Evolutionary conservation across 2,329 filamentous ascomycete species (phyloP), one percentile per base, ranked within the genome.

Genomic region (Aspergillus terreus): DNA sequence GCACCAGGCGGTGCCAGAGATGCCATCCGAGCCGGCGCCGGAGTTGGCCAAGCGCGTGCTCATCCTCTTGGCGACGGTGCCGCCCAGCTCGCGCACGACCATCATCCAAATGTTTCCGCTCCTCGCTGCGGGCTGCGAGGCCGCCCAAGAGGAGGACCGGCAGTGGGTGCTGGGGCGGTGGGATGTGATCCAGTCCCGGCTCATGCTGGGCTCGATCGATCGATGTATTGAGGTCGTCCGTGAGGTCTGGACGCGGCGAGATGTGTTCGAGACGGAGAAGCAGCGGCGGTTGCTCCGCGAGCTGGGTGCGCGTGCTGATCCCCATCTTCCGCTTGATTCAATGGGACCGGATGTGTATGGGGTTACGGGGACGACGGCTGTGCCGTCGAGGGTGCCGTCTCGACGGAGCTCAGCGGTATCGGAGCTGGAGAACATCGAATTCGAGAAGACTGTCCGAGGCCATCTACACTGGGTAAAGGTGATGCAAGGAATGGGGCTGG

Each of bases 401-500:
- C 59, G 66, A 45, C 55, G 64, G 17, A 58, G 58, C 14, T 71
- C 69, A 15, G 55, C 66, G 41, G 54, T 70, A 58, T 63, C 67
- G 0, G 57, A 65, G 43, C 44, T 70, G 47, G 69, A 76, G 52
- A 71, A 75, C 40, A 73, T 82, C 54, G 80, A 85, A 53, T 74
- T 74, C 49, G 81, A 85, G 46, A 79, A 82, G 61, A 86, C 83
- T 3, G 82, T 88, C n/a, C 78, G 82, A 56, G 85, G 85, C 3
- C 75, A 75, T 43, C 69, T 86, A 61, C 85, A 88, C 68, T 88
- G 85, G 85, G 74, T 86, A 7, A 82, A 84, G 35, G 83, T 88
- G 40, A 88, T 88, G 85, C 80, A 79, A 79, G 55, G 84, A 87
- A 58, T 86, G 83, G 82, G 73, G 77, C n/a, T 88, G 85, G 84